Evolutionary conservation across 805 yeast species (phyloP), one percentile per base, ranked within the genome.

Genomic region (Candida gorgasii): DNA sequence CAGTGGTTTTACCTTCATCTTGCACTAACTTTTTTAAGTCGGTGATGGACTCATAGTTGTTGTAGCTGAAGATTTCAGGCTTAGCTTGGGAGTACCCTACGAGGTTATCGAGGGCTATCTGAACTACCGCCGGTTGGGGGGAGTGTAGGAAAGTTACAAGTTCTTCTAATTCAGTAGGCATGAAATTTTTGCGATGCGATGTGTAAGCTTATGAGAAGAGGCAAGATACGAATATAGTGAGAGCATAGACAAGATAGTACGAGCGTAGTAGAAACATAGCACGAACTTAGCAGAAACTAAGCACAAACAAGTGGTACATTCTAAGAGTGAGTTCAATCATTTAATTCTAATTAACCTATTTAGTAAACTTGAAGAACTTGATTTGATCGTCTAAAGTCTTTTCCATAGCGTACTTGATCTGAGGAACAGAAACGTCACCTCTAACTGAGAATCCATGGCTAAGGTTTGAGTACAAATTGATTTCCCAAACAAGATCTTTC

Each of bases 101-200:
- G 42, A 89, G 62, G 59, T 89, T 82, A 54, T 86, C 93, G 36
- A 90, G 69, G 0, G 97, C 97, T 43, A 89, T 83, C 52, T 84
- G 88, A 45, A 84, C 80, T 23, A 89, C 86, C 8, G 84, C 84
- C 2, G 86, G 82, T 57, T 85, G 88, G 1, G 86, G 84, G 6
- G 92, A 79, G 60, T 87, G 96, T 47, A 90, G 71, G 58, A 90
- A 89, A 36, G 75, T 80, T 16, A 89, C 95, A 33, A 90, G 69
- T 44, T 72, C 77, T 59, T 72, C 77, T 36, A 72, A 52, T 49
- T 72, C 73, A 4, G 68, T 61, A 26, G 77, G 75, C 77, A 72
- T 19, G 28, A 34, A 34, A 34, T 13, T 5, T 34, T 29, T 29
- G 33, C 20, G 33, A 16, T 34, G 26, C 35, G 35, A 31, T 31